Conservation (phyloP, 2,329 filamentous ascomycete species). For the Xylariomycetidae sp. region DNA sequence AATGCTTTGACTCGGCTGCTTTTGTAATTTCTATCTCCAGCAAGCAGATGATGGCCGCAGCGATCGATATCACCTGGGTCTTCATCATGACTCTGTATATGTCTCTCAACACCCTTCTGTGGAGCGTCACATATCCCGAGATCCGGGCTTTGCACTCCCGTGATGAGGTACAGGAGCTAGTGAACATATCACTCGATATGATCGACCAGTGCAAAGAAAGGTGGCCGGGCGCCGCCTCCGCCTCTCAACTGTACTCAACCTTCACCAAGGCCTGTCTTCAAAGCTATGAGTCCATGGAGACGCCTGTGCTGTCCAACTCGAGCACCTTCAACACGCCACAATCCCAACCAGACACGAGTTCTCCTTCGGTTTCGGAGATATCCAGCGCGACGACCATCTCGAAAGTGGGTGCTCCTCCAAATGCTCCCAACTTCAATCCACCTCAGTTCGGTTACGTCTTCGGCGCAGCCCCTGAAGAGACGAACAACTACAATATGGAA, state of each 20-base stretch:
- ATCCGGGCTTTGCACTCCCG: slow-evolving; percentile 69
- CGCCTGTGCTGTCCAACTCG: slow-evolving; percentile 26
- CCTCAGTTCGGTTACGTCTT: slow-evolving; percentile 58
- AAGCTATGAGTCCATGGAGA: slow-evolving; percentile 67
- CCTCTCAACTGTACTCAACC: slow-evolving; percentile 80
- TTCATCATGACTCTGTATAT: slow-evolving; percentile 88
- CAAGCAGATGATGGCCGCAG: slow-evolving; percentile 70
- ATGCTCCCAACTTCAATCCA: slow-evolving; percentile 40
- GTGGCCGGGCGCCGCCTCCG: slow-evolving; percentile 87
- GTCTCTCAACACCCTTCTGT: slow-evolving; percentile 85
- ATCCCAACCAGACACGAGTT: slow-evolving; percentile 44
- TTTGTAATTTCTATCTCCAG: slow-evolving; percentile 78
- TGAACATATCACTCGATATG: slow-evolving; percentile 71
- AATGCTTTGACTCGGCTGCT: slow-evolving; percentile 77
- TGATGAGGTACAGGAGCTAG: slow-evolving; percentile 70
- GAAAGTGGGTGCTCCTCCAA: slow-evolving; percentile 26
- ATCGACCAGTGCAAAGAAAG: slow-evolving; percentile 76
- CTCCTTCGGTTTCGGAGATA: slow-evolving; percentile 38
- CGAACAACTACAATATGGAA: slow-evolving; percentile 42
- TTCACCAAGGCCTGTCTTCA: slow-evolving; percentile 82
- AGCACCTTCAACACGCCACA: slow-evolving; percentile 40
- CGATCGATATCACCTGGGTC: slow-evolving; percentile 88
- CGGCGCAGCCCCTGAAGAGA: slow-evolving; percentile 49
- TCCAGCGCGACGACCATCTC: slow-evolving; percentile 31
- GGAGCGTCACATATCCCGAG: slow-evolving; percentile 83